phyloP scores from a whole-genome alignment of 1,284 basidiomycete species.

The Apiotrichum sp. region DNA sequence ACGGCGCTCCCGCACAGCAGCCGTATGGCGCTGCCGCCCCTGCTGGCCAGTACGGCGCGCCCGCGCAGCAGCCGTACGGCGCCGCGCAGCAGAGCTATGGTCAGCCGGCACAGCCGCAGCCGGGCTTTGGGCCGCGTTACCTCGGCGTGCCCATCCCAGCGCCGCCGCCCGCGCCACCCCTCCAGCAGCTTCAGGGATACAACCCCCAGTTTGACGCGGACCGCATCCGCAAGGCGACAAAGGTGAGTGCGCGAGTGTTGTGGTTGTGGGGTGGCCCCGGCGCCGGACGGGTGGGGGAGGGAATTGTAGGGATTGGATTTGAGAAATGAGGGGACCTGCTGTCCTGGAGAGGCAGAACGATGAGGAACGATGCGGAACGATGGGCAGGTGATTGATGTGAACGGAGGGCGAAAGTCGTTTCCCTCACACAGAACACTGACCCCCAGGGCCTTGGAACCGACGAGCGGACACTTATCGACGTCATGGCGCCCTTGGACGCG shows the following conservation, averaged over 20 bases:
- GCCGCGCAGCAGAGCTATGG: constrained; percentile 1
- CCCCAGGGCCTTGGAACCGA: constrained; percentile 46
- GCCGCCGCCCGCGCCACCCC: constrained; percentile 38
- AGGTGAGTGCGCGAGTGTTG: constrained; percentile 24
- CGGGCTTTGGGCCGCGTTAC: constrained; percentile 23
- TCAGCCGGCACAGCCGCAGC: constrained; percentile 1
- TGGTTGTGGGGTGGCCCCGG: too few species aligned
- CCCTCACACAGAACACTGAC: too few species aligned
- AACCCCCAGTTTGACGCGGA: constrained; percentile 45
- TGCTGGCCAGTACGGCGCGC: constrained; percentile 5
- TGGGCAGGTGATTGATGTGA: too few species aligned
- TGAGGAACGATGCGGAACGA: too few species aligned
- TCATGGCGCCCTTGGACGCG: constrained; percentile 40
- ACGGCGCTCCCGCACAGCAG: constrained; percentile 6
- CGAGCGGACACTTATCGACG: constrained; percentile 42
- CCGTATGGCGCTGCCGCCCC: constrained; percentile 1
- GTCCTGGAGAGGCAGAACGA: too few species aligned
- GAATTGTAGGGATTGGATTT: too few species aligned
- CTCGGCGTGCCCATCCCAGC: constrained; percentile 41
- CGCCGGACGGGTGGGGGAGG: too few species aligned
- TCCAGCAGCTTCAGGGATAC: constrained; percentile 36
- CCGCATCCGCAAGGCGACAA: constrained; percentile 46
- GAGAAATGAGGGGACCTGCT: too few species aligned
- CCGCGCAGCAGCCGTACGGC: constrained; percentile 6
- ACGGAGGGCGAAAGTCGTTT: too few species aligned